Evolutionary conservation across 2,329 filamentous ascomycete genomes (phyloP), one percentile per base, ranked within the genome.

Genomic region (Diplodia seriata): DNA sequence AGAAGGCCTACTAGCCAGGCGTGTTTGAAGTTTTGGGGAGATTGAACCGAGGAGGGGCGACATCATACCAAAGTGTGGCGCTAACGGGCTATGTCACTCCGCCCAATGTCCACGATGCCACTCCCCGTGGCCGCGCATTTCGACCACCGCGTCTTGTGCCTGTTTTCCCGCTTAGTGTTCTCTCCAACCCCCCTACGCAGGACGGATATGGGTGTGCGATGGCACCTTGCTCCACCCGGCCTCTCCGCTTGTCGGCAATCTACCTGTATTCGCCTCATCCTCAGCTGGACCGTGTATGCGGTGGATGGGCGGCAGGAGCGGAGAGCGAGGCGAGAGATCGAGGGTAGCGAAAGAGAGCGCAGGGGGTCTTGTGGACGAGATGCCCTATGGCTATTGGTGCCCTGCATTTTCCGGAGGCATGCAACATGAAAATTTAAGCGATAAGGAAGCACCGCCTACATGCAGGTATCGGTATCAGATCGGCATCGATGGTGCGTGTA

Each of bases 11-110:
- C 18, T 47, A 20, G 43, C 43, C n/a, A 47, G 43, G 43, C 53
- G 33, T 55, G 29, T 36, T 55, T 18, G 53, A 55, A n/a, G 20
- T 29, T 12, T 18, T 53, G 26, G 43, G 40, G 43, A 47, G 43
- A 47, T 20, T 47, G 43, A 20, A 11, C 43, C 43, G 43, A 47
- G 43, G 43, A 47, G 43, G 43, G 43, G 43, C 43, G 43, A 47
- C 43, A 47, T 47, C 43, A 47, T 47, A 47, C 43, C 43, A 47
- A 38, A 47, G 38, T 47, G 43, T 20, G 43, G 43, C 43, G 43
- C 43, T 47, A 47, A 47, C n/a, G 18, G 40, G 40, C 40, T 43
- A 47, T 47, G 43, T 47, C 43, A 47, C 43, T 47, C n/a, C 43
- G n/a, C 18, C 43, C 18, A 20, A 47, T 11, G 43, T 47, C 43